Conservation (phyloP, 352 stramenopile genomes). For the Pythium sp. region DNA sequence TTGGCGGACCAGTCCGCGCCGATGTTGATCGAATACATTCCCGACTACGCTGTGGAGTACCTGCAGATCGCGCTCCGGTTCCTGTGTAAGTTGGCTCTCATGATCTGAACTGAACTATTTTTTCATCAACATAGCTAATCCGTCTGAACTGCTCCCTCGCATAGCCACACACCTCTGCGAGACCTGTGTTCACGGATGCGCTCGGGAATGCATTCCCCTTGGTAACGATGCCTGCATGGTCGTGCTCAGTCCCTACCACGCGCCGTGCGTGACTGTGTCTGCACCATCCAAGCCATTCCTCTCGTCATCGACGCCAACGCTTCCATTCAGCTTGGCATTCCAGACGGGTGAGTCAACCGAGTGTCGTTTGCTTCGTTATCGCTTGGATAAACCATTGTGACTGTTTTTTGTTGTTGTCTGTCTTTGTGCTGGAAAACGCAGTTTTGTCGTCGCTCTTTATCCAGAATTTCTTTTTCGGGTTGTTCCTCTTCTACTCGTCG, state of each 20-base stretch:
- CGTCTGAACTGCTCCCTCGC: background rate
- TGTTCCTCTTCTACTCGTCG: slow-evolving; percentile 71
- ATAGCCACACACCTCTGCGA: slow-evolving; percentile 65
- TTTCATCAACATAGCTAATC: background rate
- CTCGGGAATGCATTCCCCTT: slow-evolving; percentile 42
- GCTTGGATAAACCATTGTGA: slow-evolving; percentile 3
- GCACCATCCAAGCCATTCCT: slow-evolving; percentile 59
- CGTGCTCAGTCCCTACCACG: slow-evolving; percentile 70
- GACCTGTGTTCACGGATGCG: slow-evolving; percentile 67
- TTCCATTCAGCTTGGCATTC: slow-evolving; percentile 57
- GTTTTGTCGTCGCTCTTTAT: slow-evolving; percentile 67
- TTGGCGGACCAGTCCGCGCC: slow-evolving; percentile 38
- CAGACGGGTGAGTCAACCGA: slow-evolving; percentile 54
- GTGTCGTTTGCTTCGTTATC: background rate
- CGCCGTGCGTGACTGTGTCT: slow-evolving; percentile 71
- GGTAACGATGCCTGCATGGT: slow-evolving; percentile 43
- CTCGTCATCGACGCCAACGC: slow-evolving; percentile 34
- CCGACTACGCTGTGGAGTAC: slow-evolving; percentile 34
- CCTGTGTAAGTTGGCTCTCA: slow-evolving; percentile 28
- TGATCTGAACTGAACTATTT: background rate
- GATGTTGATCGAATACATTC: slow-evolving; percentile 35
- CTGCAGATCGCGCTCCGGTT: slow-evolving; percentile 48
- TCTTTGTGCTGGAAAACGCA: slow-evolving; percentile 13
- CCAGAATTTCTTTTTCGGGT: slow-evolving; percentile 72
- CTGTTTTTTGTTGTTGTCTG: slow-evolving; percentile 1